Evolutionary conservation across 164 flowering plant species (phyloP), one percentile per base, ranked within the genome.

Genomic region (Vitis riparia): DNA sequence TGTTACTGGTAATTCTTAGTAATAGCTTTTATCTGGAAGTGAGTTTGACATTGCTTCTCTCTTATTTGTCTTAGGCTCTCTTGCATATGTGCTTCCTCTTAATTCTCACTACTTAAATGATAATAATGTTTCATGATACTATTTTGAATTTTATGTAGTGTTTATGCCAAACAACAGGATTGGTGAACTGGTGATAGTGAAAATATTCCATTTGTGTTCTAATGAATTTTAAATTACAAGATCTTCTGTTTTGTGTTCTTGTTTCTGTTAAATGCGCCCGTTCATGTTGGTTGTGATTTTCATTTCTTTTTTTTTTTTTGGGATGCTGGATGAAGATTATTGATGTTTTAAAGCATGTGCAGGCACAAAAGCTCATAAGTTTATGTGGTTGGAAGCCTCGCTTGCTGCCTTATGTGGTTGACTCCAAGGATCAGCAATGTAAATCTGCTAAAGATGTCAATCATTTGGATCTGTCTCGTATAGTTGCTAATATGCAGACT

Each of bases 381-480:
- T 82, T 96, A 68, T 92, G 91, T 86, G 98, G 99, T 49, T 96
- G 99, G 98, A 92, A 89, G 72, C 90, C 87, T 68, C 97, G 87
- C 48, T 65, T 67, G 16, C 81, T 96, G 32, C 90, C 97, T 10
- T 93, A 93, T 73, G 71, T 80, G 51, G 97, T 96, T 75, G 95
- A 89, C 51, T 75, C 79, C 71, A 76, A 84, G 73, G 82, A 82
- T 14, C 78, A 53, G 51, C 51, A 77, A 71, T 62, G 71, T 71
- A 77, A 79, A 47, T 68, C 80, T 66, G 59, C 68, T 52, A 74
- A 71, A 60, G 84, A 75, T 73, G 68, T 70, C 19, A 63, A 71
- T 51, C 23, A 37, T 61, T 37, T 64, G 3, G 51, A 74, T 58
- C 69, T 73, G 56, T 68, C 83, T 57, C 37, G 71, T 48, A 50